Evolutionary conservation across 768 basidiomycete species (phyloP).

Genomic region (Russula brevipes): DNA sequence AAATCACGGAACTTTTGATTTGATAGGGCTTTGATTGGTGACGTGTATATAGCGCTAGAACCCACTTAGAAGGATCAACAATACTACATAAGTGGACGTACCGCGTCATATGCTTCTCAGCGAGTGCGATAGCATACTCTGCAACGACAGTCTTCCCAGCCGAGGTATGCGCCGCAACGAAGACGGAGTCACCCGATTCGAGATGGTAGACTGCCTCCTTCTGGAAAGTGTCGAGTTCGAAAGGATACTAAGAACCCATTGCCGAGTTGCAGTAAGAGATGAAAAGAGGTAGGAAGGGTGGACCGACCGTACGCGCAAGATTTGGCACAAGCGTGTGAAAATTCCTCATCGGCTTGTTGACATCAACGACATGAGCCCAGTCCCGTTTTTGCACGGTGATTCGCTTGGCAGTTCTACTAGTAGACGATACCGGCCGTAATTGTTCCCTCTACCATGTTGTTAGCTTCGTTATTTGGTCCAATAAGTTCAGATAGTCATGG

Average conservation of each 20-base stretch:
- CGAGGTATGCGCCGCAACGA: slow-evolving; percentile 99
- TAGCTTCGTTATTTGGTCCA: slow-evolving; percentile 6
- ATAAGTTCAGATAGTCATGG: slow-evolving; percentile 10
- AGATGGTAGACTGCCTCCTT: slow-evolving; percentile 98
- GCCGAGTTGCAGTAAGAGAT: background rate
- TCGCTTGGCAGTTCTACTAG: slow-evolving; percentile 39
- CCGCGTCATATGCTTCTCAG: slow-evolving; percentile 99
- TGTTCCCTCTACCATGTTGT: slow-evolving; percentile 45
- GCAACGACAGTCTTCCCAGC: slow-evolving; percentile 99
- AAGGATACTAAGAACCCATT: slow-evolving; percentile 70
- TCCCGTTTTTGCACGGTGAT: slow-evolving; percentile 71
- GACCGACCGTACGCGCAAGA: slow-evolving; percentile 85
- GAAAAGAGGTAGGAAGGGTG: background rate
- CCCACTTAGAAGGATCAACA: background rate
- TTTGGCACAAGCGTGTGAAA: slow-evolving; percentile 91
- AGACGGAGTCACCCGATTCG: slow-evolving; percentile 95
- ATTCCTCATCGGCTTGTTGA: slow-evolving; percentile 83
- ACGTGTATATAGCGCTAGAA: slow-evolving; percentile 91
- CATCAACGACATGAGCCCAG: slow-evolving; percentile 97
- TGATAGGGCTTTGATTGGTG: slow-evolving; percentile 96
- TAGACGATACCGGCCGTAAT: slow-evolving; percentile 48
- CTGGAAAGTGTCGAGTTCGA: slow-evolving; percentile 97
- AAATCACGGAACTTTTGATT: slow-evolving; percentile 99
- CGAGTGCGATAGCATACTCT: slow-evolving; percentile 96
- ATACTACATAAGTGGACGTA: slow-evolving; percentile 32